Evolutionary conservation across 805 yeast species (phyloP), one percentile per base, ranked within the genome.

Genomic region (Kluyveromyces siamensis): DNA sequence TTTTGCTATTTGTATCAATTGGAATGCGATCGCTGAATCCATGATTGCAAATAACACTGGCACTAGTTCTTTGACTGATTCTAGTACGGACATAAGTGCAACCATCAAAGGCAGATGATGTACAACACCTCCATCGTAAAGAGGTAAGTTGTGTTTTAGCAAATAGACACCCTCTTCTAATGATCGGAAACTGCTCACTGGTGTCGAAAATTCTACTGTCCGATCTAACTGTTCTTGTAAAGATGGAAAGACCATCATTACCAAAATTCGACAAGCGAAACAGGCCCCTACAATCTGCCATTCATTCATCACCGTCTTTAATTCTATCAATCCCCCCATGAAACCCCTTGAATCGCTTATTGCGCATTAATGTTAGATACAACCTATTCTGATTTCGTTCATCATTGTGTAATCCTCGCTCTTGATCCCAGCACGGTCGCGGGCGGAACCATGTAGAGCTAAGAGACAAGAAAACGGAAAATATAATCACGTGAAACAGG

Each of bases 31-130:
- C 2, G 76, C 59, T 6, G 78, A 67, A 63, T 91, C 97, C 2
- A 77, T 57, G 1, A 70, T 43, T 0, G 90, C 75, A 63, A 73
- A 90, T 2, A 85, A 35, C 10, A 77, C 50, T 47, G 59, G 49
- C 4, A 53, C 37, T 40, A 55, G 44, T 10, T 43, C 33, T 14
- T 48, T 45, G 5, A 33, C 39, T 19, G 48, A 40, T 17, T 45
- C 50, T 8, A 57, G 44, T 6, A 53, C 35, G 7, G 59, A 48
- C 47, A 59, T 48, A 1, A 79, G 50, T 2, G 72, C 67, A 36
- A 87, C 73, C 19, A 91, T 58, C 17, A 89, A 61, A 3, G 96
- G 96, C 2, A 95, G 81, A 56, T 88, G 96, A 65, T 88, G 91
- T 36, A 84, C 83, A 16, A 89, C 80, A 21, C 95, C 95, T 9